Evolutionary conservation across 148 eudicot genomes (phyloP).

Genomic region (Talinum fruticosum): DNA sequence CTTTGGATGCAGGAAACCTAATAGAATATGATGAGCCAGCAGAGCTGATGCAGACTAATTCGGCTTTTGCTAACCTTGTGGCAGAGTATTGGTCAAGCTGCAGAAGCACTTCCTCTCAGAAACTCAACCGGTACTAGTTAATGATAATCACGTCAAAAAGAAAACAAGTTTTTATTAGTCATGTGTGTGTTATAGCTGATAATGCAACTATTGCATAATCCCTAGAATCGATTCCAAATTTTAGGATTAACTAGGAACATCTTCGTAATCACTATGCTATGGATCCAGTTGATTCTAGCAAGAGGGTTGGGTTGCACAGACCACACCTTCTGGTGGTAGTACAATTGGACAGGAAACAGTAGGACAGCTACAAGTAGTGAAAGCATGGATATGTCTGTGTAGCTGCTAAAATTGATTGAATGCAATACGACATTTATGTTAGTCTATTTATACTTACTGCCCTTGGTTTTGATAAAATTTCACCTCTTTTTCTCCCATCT

Average conservation of each 20-base stretch:
- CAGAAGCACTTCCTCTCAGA: conserved; percentile 29
- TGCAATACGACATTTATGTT: too few species aligned
- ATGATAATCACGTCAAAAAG: neutral
- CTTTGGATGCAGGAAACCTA: conserved; percentile 41
- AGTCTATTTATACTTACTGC: too few species aligned
- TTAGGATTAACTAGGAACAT: too few species aligned
- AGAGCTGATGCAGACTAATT: conserved; percentile 51
- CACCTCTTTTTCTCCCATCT: neutral
- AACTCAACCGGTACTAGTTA: conserved; percentile 2
- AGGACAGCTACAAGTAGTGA: neutral
- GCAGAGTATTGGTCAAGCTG: conserved; percentile 66
- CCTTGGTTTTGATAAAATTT: neutral
- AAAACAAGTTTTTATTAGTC: neutral
- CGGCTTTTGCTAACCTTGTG: conserved; percentile 58
- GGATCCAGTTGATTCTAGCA: too few species aligned
- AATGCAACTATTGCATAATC: neutral
- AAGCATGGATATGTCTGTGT: neutral
- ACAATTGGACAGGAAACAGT: neutral
- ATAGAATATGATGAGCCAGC: conserved; percentile 66
- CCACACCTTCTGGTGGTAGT: too few species aligned
- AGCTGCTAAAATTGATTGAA: neutral
- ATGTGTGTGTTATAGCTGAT: neutral
- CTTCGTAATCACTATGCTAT: too few species aligned
- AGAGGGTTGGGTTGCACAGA: too few species aligned
- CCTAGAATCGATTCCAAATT: too few species aligned